Conservation (phyloP, 768 basidiomycete genomes). For the Boletus vinaceobasis region DNA sequence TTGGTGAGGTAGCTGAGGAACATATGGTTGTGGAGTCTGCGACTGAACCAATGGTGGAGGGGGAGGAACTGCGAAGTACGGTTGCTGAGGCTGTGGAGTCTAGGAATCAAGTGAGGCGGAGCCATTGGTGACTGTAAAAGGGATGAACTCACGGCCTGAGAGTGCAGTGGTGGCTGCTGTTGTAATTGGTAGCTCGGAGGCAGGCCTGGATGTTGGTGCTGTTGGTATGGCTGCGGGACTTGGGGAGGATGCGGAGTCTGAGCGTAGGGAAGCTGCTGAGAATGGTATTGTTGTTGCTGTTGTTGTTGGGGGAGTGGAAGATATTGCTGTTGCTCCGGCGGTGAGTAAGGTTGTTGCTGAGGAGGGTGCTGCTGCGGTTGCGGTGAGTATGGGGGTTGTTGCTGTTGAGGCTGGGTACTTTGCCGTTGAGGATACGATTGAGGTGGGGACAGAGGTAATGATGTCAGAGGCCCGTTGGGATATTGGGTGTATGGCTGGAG, state of each 20-base stretch:
- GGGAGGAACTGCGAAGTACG: constrained; percentile 16
- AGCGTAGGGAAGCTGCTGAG: constrained; percentile 15
- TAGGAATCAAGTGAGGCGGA: neutral
- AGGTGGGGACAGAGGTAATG: constrained; percentile 12
- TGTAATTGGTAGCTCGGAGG: constrained; percentile 10
- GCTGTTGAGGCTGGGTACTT: constrained; percentile 14
- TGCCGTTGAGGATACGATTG: constrained; percentile 9
- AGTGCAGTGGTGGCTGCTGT: neutral
- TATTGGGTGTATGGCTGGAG: constrained; percentile 18
- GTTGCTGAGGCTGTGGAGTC: constrained; percentile 12
- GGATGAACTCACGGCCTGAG: constrained; percentile 12
- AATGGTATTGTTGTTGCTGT: neutral
- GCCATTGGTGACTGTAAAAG: neutral
- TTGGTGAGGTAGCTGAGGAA: constrained; percentile 19
- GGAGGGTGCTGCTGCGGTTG: constrained; percentile 10
- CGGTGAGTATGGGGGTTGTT: constrained; percentile 7
- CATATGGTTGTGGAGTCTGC: constrained; percentile 11
- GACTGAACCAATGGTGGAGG: constrained; percentile 12
- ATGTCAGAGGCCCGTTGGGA: constrained; percentile 1
- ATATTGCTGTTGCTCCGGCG: constrained; percentile 9
- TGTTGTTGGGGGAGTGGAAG: constrained; percentile 8
- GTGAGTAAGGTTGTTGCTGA: constrained; percentile 9
- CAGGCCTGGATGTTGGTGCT: constrained; percentile 4
- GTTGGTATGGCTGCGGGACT: constrained; percentile 16
- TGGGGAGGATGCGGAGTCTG: constrained; percentile 13